Conservation (phyloP, 768 basidiomycete genomes). For the Polyporus arcularius region DNA sequence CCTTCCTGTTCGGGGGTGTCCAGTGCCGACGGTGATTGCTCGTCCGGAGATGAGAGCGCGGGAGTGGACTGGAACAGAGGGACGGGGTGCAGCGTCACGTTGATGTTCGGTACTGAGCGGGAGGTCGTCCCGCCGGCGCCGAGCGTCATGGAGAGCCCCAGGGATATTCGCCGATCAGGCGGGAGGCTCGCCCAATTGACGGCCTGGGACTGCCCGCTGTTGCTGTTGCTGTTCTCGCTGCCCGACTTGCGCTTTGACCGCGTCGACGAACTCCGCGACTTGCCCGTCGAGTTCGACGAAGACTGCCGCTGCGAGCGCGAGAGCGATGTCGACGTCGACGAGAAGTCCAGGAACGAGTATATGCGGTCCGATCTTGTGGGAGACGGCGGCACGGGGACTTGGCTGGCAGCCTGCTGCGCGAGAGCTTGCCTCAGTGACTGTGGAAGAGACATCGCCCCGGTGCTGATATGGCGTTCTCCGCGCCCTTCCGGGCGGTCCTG, state of each 20-base stretch:
- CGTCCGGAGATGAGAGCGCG: not conserved
- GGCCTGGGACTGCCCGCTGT: conserved; percentile 2
- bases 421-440: conserved; percentile 27
- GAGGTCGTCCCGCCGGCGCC: conserved; percentile 27
- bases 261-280: conserved; percentile 22
- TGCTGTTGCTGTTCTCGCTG: conserved; percentile 10
- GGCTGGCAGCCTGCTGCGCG: conserved; percentile 4
- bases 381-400: conserved; percentile 1
- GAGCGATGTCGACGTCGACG: conserved; percentile 26
- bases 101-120: conserved; percentile 25
- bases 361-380: conserved; percentile 11
- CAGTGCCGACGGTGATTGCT: not conserved
- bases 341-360: conserved; percentile 32
- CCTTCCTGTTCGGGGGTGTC: conserved; percentile 15
- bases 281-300: conserved; percentile 18
- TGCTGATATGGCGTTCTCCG: conserved; percentile 19
- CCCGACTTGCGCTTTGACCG: conserved; percentile 21
- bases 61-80: conserved; percentile 21
- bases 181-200: conserved; percentile 20
- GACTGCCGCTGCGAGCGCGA: conserved; percentile 24
- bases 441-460: conserved; percentile 25
- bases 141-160: conserved; percentile 31
- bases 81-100: conserved; percentile 27
- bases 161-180: conserved; percentile 24
- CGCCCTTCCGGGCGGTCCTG: conserved; percentile 15